Percentiles rank a stretch among this genome's conserved stretches.
phyloP scores from a whole-genome alignment of 106 monocot species.

The Triglochin maritima region DNA sequence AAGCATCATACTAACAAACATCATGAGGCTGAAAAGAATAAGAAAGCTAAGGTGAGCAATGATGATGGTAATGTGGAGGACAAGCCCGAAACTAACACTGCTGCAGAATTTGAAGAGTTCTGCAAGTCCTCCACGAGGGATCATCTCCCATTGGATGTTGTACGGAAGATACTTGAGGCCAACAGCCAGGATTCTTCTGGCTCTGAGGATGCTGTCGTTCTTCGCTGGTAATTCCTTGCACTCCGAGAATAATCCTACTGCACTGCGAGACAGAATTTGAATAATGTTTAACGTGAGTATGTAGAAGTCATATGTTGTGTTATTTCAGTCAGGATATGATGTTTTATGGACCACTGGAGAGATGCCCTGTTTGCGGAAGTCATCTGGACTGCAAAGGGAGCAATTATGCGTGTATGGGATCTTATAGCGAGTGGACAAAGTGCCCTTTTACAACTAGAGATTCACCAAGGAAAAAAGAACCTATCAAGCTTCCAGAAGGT shows the following conservation, averaged over 20 bases:
- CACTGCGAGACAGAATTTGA: background rate
- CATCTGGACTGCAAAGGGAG: slow-evolving; percentile 41
- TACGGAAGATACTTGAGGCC: slow-evolving; percentile 53
- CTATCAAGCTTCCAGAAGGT: slow-evolving; percentile 42
- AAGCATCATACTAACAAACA: slow-evolving; percentile 42
- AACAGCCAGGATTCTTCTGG: slow-evolving; percentile 55
- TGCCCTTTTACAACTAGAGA: slow-evolving; percentile 33
- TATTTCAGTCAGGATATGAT: slow-evolving; percentile 53
- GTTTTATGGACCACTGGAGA: slow-evolving; percentile 58
- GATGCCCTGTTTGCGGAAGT: slow-evolving; percentile 39
- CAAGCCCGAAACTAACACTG: slow-evolving; percentile 4
- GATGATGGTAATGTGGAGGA: slow-evolving; percentile 10
- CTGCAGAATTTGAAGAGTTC: slow-evolving; percentile 51
- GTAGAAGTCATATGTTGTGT: background rate
- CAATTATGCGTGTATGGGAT: slow-evolving; percentile 43
- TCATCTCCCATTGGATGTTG: slow-evolving; percentile 42
- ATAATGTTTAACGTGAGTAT: background rate
- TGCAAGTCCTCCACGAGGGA: slow-evolving; percentile 39
- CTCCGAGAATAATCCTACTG: background rate
- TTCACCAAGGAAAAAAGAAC: slow-evolving; percentile 23
- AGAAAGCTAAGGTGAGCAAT: slow-evolving; percentile 35
- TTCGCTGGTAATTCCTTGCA: slow-evolving; percentile 27
- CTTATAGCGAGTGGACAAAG: slow-evolving; percentile 49
- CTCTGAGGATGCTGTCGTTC: slow-evolving; percentile 36
- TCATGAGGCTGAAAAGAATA: slow-evolving; percentile 30